Percentiles rank a stretch among this genome's conserved stretches.
Conservation (phyloP, 1,284 basidiomycete species). For the Ceratobasidium sp. region DNA sequence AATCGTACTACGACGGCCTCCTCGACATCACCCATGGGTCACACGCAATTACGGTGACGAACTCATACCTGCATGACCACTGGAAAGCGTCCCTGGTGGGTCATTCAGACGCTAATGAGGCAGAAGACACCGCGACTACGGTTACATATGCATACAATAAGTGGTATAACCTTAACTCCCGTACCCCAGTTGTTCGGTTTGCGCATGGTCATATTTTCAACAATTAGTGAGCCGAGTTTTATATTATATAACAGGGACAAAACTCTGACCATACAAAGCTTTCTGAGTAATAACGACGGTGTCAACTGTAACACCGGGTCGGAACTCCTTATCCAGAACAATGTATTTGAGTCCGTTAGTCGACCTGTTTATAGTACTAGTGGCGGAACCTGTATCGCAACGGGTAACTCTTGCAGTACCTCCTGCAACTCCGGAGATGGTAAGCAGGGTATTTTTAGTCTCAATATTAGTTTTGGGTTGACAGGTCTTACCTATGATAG, state of each 20-base stretch:
- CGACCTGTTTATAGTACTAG: constrained; percentile 3
- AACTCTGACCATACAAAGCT: neutral
- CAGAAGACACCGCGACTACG: constrained; percentile 37
- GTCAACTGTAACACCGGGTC: neutral
- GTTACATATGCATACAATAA: constrained; percentile 47
- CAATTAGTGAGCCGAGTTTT: constrained; percentile 9
- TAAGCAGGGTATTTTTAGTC: too few species aligned
- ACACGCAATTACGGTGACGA: constrained; percentile 24
- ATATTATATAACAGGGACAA: too few species aligned
- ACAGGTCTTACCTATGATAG: too few species aligned
- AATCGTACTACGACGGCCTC: constrained; percentile 47
- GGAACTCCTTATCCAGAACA: constrained; percentile 59
- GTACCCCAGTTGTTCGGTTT: constrained; percentile 55
- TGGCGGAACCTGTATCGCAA: neutral
- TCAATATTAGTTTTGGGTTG: too few species aligned
- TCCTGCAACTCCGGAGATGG: too few species aligned
- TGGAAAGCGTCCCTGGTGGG: constrained; percentile 46
- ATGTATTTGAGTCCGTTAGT: constrained; percentile 56
- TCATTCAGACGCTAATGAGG: constrained; percentile 42
- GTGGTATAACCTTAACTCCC: constrained; percentile 50
- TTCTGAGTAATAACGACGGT: constrained; percentile 13
- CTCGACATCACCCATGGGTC: constrained; percentile 45
- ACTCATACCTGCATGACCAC: constrained; percentile 43
- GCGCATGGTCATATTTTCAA: constrained; percentile 48
- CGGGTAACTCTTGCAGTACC: too few species aligned